phyloP scores from a whole-genome alignment of 441 rosid genomes.

The Erodium texanum region DNA sequence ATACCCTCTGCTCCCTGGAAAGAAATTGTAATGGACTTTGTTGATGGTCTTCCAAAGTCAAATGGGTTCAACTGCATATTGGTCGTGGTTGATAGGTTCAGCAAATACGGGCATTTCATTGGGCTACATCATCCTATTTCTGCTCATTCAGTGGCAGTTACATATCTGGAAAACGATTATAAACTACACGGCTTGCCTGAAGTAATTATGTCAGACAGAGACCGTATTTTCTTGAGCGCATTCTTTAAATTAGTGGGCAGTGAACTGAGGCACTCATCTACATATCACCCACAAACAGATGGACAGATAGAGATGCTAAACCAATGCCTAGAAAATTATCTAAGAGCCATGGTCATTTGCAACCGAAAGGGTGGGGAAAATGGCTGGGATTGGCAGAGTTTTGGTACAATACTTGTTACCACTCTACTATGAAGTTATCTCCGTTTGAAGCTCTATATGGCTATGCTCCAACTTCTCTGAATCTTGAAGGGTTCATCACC shows the following conservation, averaged over 20 bases:
- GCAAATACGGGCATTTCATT: neutral
- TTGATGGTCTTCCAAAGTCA: neutral
- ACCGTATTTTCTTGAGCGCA: neutral
- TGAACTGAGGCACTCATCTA: neutral
- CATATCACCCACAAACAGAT: neutral
- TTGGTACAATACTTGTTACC: neutral
- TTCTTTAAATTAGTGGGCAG: neutral
- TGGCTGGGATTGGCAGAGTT: neutral
- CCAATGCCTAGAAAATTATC: neutral
- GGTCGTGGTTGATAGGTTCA: neutral
- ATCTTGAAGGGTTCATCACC: no score
- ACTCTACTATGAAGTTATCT: neutral
- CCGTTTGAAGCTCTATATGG: constrained; percentile 1
- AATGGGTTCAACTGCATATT: neutral
- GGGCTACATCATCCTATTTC: neutral
- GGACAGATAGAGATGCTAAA: neutral
- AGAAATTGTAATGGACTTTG: neutral
- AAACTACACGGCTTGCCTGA: neutral
- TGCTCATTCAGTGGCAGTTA: neutral
- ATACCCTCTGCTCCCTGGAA: neutral
- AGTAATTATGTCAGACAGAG: neutral
- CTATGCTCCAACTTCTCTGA: neutral
- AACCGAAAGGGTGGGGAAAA: neutral
- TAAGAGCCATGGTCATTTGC: neutral
- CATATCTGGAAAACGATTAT: neutral